A percentile compares a stretch with the other conserved stretches of the same genome.
Conservation (phyloP, 768 basidiomycete species). For the Strobilomyces dryophilus region DNA sequence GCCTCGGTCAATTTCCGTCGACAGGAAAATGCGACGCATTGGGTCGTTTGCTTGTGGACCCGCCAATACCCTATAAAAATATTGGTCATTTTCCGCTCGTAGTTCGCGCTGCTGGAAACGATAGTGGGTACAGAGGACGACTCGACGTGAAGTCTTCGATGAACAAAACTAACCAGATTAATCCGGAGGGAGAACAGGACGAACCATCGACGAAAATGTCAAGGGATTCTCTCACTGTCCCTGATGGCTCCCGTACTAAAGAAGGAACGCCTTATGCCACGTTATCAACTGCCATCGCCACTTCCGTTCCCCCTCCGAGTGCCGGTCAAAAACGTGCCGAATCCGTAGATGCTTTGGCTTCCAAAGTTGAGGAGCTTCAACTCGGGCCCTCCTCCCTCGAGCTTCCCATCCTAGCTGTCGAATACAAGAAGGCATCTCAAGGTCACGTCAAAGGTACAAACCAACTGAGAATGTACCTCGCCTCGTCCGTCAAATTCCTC, state of each 20-base stretch:
- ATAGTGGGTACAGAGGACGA: too few relatives aligned
- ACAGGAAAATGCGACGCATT: too few relatives aligned
- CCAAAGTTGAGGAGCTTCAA: neutral
- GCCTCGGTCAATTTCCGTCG: too few relatives aligned
- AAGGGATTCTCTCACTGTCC: neutral
- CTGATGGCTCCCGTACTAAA: neutral
- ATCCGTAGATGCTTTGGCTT: neutral
- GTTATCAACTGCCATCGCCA: neutral
- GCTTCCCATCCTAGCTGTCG: slow-evolving; percentile 3
- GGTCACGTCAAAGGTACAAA: neutral
- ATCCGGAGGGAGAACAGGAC: neutral
- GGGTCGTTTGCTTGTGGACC: too few relatives aligned
- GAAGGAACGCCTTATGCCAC: neutral
- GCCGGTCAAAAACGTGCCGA: neutral
- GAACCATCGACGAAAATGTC: neutral
- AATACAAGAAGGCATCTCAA: slow-evolving; percentile 1
- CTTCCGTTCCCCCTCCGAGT: neutral
- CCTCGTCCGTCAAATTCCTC: slow-evolving; percentile 7
- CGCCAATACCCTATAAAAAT: too few relatives aligned
- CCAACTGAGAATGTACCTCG: slow-evolving; percentile 6
- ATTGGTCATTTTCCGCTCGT: neutral
- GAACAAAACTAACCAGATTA: too few relatives aligned
- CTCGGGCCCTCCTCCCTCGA: neutral
- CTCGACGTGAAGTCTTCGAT: too few relatives aligned
- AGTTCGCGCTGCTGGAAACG: neutral